These are phyloP conservation scores for Phytophthora agathidicida DNA, from an alignment of 352 stramenopile genomes.

Conservation along the genomic window DNA sequence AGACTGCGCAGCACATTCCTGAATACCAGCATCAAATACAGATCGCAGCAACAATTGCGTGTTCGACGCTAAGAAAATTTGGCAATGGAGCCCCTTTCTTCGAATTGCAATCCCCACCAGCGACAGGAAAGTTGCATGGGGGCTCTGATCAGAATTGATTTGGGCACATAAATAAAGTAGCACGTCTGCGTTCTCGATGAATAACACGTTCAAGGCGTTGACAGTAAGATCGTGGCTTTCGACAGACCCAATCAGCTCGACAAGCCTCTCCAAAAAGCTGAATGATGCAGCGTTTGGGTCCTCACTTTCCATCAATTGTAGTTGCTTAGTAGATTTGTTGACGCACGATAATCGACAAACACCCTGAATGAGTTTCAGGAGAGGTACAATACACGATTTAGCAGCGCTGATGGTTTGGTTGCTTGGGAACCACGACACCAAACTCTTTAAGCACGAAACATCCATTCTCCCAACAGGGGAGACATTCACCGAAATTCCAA, in stretches of 20 bases:
- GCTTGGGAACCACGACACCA: conserved; percentile 20
- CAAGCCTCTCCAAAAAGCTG: conserved; percentile 18
- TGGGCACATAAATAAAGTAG: conserved; percentile 25
- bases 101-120: conserved; percentile 18
- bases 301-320: neutral
- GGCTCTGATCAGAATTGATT: conserved; percentile 3
- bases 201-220: conserved; percentile 21
- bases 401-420: conserved; percentile 14
- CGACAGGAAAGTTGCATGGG: conserved; percentile 20
- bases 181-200: conserved; percentile 21
- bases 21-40: conserved; percentile 22
- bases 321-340: neutral
- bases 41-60: conserved; percentile 6
- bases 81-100: conserved; percentile 11
- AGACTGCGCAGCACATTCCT: conserved; percentile 2
- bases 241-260: conserved; percentile 17
- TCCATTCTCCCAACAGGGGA: conserved; percentile 15
- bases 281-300: neutral
- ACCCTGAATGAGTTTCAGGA: conserved; percentile 8
- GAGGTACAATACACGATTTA: conserved; percentile 1
- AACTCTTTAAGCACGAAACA: conserved; percentile 11
- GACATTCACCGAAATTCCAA: conserved; percentile 10
- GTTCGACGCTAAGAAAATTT: conserved; percentile 9
- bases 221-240: conserved; percentile 8
- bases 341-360: conserved; percentile 16